These are phyloP conservation scores for Rhodotorula sp. DNA, from an alignment of 1,284 basidiomycete genomes.

Conservation along the genomic window DNA sequence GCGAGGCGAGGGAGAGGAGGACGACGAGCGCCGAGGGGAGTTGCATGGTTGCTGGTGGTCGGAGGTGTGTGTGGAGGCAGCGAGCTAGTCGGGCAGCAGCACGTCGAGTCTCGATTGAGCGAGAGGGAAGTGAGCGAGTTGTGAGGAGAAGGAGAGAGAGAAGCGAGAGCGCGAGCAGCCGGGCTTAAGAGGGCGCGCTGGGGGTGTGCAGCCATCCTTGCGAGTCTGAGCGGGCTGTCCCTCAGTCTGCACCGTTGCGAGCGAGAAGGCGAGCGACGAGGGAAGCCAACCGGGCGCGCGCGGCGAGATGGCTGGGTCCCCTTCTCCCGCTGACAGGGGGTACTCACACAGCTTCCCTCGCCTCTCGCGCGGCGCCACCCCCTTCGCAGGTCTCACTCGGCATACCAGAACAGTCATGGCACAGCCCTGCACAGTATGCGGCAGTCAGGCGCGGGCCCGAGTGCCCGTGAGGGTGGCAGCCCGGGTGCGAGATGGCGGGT, in stretches of 20 bases:
- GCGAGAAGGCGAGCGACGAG: constrained; percentile 3
- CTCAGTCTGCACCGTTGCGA: not conserved
- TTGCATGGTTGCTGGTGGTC: constrained; percentile 13
- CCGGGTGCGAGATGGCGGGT: not conserved
- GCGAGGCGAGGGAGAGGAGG: constrained; percentile 12
- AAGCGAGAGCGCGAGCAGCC: not conserved
- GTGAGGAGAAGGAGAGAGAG: constrained; percentile 4
- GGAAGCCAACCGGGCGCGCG: not conserved
- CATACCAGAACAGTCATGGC: too few species aligned
- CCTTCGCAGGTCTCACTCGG: too few species aligned
- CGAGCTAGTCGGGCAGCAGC: not conserved
- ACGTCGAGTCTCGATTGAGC: constrained; percentile 1
- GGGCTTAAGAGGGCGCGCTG: constrained; percentile 1
- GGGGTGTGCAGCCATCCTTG: not conserved
- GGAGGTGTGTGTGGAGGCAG: not conserved
- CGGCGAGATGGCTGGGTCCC: not conserved
- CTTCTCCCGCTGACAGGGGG: not conserved
- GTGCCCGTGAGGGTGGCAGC: not conserved
- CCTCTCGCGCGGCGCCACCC: too few species aligned
- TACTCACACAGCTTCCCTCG: not conserved
- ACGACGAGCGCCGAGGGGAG: constrained; percentile 15
- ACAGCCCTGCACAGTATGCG: too few species aligned
- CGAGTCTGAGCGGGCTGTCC: not conserved
- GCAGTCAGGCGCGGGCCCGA: too few species aligned
- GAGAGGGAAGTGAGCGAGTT: not conserved